Evolutionary conservation across 257 asterid species (phyloP).

Genomic region (Primulina eburnea): DNA sequence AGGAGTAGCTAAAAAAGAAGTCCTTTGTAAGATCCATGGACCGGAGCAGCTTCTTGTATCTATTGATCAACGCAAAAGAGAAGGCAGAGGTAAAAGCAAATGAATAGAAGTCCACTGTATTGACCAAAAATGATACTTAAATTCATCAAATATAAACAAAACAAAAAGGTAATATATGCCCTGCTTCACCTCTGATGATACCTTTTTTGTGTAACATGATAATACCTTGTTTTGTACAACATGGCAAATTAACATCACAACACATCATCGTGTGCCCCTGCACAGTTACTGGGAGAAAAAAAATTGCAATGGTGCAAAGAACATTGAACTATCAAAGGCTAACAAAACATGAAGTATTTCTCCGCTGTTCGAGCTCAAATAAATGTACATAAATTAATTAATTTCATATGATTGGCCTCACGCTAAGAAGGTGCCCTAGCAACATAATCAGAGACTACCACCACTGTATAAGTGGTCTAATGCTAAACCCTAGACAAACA

Average conservation of each 20-base stretch:
- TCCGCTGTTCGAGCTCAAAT: constrained; percentile 18
- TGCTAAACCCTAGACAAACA: constrained; percentile 25
- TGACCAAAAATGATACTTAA: constrained; percentile 19
- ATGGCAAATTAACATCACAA: constrained; percentile 62
- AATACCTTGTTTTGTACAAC: constrained; percentile 66
- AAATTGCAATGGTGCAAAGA: constrained; percentile 44
- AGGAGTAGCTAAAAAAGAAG: constrained; percentile 98
- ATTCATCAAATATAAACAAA: constrained; percentile 21
- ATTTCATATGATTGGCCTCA: constrained; percentile 21
- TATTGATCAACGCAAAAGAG: constrained; percentile 45
- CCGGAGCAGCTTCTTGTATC: constrained; percentile 96
- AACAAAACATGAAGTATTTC: constrained; percentile 14
- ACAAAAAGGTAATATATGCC: constrained; percentile 28
- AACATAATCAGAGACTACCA: constrained; percentile 29
- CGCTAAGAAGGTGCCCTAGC: constrained; percentile 27
- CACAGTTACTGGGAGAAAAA: constrained; percentile 42
- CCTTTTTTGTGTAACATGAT: constrained; percentile 40
- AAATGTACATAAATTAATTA: constrained; percentile 22
- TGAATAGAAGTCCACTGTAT: constrained; percentile 32
- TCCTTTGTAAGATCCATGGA: constrained; percentile 89
- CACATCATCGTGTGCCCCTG: constrained; percentile 65
- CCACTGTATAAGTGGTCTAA: constrained; percentile 29
- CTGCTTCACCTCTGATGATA: constrained; percentile 55
- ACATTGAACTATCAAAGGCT: constrained; percentile 40
- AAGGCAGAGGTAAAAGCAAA: constrained; percentile 39